These are phyloP conservation scores for Phialophora chinensis DNA, from an alignment of 2,329 filamentous ascomycete species.

Conservation along the genomic window DNA sequence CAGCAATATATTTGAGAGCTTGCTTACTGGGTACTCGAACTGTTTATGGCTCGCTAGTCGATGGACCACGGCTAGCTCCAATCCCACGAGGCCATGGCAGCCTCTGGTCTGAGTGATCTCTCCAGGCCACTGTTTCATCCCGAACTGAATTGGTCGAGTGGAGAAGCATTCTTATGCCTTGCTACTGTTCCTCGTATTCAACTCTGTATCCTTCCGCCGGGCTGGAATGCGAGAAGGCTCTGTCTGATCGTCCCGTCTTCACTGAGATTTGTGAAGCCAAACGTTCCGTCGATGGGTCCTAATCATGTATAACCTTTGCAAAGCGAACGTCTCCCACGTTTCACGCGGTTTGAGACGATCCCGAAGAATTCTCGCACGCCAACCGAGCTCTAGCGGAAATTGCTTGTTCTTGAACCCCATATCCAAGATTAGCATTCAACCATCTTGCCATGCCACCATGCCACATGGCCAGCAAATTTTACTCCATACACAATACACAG, in stretches of 20 bases:
- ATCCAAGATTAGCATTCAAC: conserved; percentile 7
- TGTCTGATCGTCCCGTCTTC: neutral
- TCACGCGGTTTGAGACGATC: conserved; percentile 2
- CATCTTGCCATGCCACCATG: neutral
- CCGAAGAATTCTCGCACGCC: conserved; percentile 8
- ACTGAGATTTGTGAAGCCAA: neutral
- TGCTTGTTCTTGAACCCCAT: conserved; percentile 20
- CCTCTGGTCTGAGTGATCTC: conserved; percentile 5
- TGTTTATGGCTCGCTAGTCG: conserved; percentile 3
- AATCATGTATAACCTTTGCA: neutral
- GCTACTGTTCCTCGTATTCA: neutral
- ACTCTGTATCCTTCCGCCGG: neutral
- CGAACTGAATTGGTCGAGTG: conserved; percentile 13
- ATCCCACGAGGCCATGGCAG: conserved; percentile 24
- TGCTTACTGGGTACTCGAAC: conserved; percentile 18
- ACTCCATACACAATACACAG: neutral
- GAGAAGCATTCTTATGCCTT: conserved; percentile 6
- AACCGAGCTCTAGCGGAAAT: conserved; percentile 18
- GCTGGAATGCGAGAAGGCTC: neutral
- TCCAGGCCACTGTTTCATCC: conserved; percentile 27
- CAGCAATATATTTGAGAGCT: conserved; percentile 6
- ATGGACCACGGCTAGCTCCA: conserved; percentile 11
- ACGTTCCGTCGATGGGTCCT: neutral
- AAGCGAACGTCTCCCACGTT: neutral
- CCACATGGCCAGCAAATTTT: conserved; percentile 14